Evolutionary conservation across 768 basidiomycete genomes (phyloP).

Genomic region (Termitomyces sp.): DNA sequence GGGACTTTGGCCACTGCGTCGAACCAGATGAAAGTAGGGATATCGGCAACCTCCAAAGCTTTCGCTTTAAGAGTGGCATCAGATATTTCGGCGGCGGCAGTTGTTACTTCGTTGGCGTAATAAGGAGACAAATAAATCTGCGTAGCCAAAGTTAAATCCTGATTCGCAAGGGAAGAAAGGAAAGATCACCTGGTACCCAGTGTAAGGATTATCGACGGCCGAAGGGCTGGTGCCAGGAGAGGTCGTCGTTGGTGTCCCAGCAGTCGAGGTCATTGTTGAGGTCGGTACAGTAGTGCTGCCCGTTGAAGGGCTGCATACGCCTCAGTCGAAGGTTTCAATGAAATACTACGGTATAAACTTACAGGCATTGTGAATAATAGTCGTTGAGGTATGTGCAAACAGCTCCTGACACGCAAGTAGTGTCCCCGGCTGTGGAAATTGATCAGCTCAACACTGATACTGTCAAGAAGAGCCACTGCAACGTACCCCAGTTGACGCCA

Average conservation of each 20-base stretch:
- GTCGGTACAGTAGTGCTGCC: constrained; percentile 9
- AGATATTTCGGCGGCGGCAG: constrained; percentile 42
- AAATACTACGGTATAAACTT: constrained; percentile 1
- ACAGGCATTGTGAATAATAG: constrained; percentile 39
- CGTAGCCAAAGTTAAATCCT: not conserved
- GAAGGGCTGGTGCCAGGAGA: constrained; percentile 11
- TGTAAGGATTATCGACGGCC: constrained; percentile 45
- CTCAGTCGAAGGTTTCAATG: not conserved
- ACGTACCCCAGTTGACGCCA: constrained; percentile 45
- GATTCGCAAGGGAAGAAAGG: not conserved
- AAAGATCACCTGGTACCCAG: constrained; percentile 35
- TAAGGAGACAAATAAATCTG: constrained; percentile 49
- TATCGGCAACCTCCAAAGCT: constrained; percentile 45
- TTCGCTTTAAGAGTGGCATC: constrained; percentile 45
- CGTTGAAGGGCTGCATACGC: constrained; percentile 11
- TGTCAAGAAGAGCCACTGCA: not conserved
- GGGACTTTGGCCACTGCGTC: constrained; percentile 51
- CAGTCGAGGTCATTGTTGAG: not conserved
- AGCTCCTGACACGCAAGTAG: constrained; percentile 32
- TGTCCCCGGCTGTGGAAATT: constrained; percentile 25
- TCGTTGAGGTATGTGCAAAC: constrained; percentile 27
- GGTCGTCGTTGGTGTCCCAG: not conserved
- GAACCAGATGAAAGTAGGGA: constrained; percentile 62
- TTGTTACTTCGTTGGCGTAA: constrained; percentile 48
- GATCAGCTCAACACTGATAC: not conserved